These are phyloP conservation scores for Cymbopogon citratus DNA, from an alignment of 176 grass and related monocot species.

Conservation along the genomic window DNA sequence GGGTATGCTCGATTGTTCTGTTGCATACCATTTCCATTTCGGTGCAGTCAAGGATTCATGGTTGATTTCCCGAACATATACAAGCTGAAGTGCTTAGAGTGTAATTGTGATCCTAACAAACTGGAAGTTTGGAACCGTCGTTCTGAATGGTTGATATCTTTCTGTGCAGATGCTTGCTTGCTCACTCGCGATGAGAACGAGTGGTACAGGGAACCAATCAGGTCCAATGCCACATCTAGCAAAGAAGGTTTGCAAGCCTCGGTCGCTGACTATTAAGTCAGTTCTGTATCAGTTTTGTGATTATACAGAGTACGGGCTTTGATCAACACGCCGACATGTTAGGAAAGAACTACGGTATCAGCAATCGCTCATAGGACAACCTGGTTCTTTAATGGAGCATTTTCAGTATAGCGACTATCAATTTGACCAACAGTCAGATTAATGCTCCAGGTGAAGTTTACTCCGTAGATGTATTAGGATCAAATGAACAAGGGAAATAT, in stretches of 20 bases:
- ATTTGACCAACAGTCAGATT: background rate
- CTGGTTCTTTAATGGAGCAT: background rate
- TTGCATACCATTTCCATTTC: background rate
- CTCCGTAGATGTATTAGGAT: background rate
- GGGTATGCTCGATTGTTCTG: constrained; percentile 50
- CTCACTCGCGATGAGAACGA: constrained; percentile 72
- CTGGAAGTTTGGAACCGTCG: background rate
- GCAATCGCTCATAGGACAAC: background rate
- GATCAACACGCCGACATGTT: background rate
- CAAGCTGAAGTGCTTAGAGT: background rate
- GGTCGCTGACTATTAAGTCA: constrained; percentile 25
- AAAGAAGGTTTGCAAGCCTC: constrained; percentile 48
- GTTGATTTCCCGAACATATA: background rate
- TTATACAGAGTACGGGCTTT: constrained; percentile 13
- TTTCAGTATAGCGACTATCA: background rate
- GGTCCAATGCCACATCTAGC: constrained; percentile 39
- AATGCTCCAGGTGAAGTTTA: background rate
- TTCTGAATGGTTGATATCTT: constrained; percentile 9
- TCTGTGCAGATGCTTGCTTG: constrained; percentile 68
- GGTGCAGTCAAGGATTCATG: background rate
- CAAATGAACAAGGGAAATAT: background rate
- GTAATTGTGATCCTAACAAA: background rate
- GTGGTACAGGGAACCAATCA: constrained; percentile 85
- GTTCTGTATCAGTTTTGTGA: constrained; percentile 27
- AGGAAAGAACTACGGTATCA: background rate